Evolutionary conservation across 75 land plant species (phyloP), one percentile per base, ranked within the genome.

Genomic region (Sequoia sempervirens): DNA sequence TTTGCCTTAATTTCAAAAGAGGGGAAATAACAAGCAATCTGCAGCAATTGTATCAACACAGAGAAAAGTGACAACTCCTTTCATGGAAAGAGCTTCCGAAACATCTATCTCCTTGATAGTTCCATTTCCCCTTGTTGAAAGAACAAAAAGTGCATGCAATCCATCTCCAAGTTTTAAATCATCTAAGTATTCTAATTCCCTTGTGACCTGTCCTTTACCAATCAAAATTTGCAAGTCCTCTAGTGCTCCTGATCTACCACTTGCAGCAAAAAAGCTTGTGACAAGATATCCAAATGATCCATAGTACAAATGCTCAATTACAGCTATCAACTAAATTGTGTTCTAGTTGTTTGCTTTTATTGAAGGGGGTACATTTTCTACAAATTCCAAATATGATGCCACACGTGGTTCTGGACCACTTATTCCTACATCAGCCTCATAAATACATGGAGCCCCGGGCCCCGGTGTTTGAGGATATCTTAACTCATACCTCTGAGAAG

Each of bases 241-340:
- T 4, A 98, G 98, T 5, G 94, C 91, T 20, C 98, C 99, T 79
- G 91, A 94, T 85, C 99, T 90, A 86, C 98, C 94, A 83, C 99
- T 94, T 15, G 87, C 92, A 78, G 98, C 99, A 90, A 94, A 97
- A 80, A 96, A 93, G 83, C 93, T 97, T n/a, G 99, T 96, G 13
- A 97, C 96, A 88, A 94, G 98, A 84, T 97, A n/a, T n/a, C n/a
- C n/a, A n/a, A n/a, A n/a, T n/a, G n/a, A 94, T 74, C 90, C 99
- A 88, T 97, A 97, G 84, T 97, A 96, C 13, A 98, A 93, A 87
- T 97, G 99, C 86, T 97, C 98, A 96, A 92, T 90, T 37, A 97
- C 88, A 41, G 99, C 99, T 98, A 97, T 97, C 84, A 96, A 86
- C 86, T 97, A 98, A 75, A 97, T 91, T 38, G 98, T 93, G 86